These are phyloP conservation scores for Cryptococcus floricola DNA, from an alignment of 1,284 basidiomycete species.

Conservation along the genomic window DNA sequence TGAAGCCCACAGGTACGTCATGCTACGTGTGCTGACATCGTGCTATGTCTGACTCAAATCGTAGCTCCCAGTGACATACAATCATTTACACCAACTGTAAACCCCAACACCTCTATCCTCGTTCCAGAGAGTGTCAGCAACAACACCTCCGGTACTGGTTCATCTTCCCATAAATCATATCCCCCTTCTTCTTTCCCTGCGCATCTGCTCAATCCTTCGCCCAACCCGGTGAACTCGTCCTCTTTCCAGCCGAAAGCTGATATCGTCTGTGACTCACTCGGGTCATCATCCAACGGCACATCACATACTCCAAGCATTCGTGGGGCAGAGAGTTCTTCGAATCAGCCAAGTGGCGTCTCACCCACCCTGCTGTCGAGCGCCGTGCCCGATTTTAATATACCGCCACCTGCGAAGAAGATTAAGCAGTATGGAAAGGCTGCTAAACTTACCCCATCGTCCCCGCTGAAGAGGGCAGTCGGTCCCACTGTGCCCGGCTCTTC, in stretches of 20 bases:
- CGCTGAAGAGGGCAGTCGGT: no score
- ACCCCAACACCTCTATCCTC: not conserved
- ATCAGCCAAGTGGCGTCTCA: constrained; percentile 25
- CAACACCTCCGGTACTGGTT: not conserved
- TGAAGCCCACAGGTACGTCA: not conserved
- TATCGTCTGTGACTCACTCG: not conserved
- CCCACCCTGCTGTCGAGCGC: constrained; percentile 24
- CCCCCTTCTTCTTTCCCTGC: constrained; percentile 9
- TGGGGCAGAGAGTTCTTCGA: constrained; percentile 17
- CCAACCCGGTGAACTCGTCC: constrained; percentile 8
- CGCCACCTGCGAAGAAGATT: not conserved
- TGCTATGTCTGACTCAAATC: not conserved
- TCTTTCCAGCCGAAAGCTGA: not conserved
- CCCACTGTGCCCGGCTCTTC: no score
- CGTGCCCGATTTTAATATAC: not conserved
- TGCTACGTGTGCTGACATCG: not conserved
- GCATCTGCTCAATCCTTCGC: constrained; percentile 3
- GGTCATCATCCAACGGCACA: not conserved
- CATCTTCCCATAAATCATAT: constrained; percentile 1
- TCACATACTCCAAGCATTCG: constrained; percentile 7
- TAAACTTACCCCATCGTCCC: no score
- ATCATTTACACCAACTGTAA: constrained; percentile 15
- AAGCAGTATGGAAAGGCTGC: no score
- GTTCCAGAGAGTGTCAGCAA: not conserved
- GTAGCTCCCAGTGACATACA: constrained; percentile 11